phyloP scores from a whole-genome alignment of 805 yeast genomes.

The Teunomyces barrocoloradensis region DNA sequence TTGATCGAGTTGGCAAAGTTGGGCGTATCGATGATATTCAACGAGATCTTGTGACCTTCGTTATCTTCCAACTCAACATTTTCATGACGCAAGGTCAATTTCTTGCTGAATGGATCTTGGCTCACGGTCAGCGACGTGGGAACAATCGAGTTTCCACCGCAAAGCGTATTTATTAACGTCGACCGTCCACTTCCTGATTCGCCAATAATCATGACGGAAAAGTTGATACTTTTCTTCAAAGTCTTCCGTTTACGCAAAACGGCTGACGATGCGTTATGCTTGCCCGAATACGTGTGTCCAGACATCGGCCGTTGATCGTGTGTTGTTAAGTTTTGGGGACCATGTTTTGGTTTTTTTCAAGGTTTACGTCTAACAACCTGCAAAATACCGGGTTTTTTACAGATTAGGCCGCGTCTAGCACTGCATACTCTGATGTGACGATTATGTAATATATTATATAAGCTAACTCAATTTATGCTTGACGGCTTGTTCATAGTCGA shows the following conservation, averaged over 20 bases:
- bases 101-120: slow-evolving; percentile 49
- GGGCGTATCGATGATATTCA: slow-evolving; percentile 78
- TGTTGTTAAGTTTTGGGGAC: not conserved
- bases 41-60: slow-evolving; percentile 77
- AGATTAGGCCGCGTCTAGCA: not conserved
- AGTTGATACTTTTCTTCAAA: slow-evolving; percentile 78
- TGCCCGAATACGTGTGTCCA: slow-evolving; percentile 13
- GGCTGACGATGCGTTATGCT: slow-evolving; percentile 32
- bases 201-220: slow-evolving; percentile 84
- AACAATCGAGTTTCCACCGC: slow-evolving; percentile 79
- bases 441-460: not conserved
- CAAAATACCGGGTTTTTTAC: not conserved
- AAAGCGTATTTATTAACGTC: slow-evolving; percentile 86
- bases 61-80: slow-evolving; percentile 82
- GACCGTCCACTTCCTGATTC: slow-evolving; percentile 86
- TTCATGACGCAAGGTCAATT: slow-evolving; percentile 68
- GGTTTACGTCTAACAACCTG: slow-evolving; percentile 2
- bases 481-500: slow-evolving; percentile 6
- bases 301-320: slow-evolving; percentile 8
- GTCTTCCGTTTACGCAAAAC: slow-evolving; percentile 66
- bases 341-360: slow-evolving; percentile 2
- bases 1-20: slow-evolving; percentile 77
- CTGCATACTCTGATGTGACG: not conserved
- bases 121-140: slow-evolving; percentile 63
- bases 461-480: slow-evolving; percentile 2